These are phyloP conservation scores for Solanum neorickii DNA, from an alignment of 257 asterid species.

Conservation along the genomic window DNA sequence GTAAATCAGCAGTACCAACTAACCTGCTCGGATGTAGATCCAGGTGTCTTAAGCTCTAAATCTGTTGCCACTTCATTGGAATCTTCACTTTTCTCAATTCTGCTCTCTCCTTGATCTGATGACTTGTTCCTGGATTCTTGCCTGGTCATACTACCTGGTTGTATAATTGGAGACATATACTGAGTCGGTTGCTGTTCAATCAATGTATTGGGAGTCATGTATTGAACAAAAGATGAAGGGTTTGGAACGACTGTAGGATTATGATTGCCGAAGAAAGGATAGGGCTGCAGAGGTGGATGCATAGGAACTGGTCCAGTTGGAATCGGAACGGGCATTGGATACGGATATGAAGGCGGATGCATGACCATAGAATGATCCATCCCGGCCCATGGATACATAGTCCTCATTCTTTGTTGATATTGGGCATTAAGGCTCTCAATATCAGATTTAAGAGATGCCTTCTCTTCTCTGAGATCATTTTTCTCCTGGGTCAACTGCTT, in stretches of 20 bases:
- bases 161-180: conserved; percentile 50
- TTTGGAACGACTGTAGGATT: conserved; percentile 57
- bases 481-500: conserved; percentile 56
- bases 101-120: conserved; percentile 47
- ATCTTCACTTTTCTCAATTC: conserved; percentile 50
- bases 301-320: conserved; percentile 81
- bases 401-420: conserved; percentile 64
- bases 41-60: conserved; percentile 95
- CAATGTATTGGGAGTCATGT: conserved; percentile 54
- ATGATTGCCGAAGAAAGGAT: conserved; percentile 68
- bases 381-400: conserved; percentile 91
- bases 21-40: conserved; percentile 81
- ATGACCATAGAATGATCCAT: conserved; percentile 88
- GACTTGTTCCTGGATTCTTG: conserved; percentile 53
- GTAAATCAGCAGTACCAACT: neutral
- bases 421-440: conserved; percentile 76
- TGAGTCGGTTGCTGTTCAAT: conserved; percentile 63
- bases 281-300: conserved; percentile 92
- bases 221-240: conserved; percentile 73
- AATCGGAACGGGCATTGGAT: conserved; percentile 73
- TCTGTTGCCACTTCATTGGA: conserved; percentile 77
- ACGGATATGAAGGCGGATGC: conserved; percentile 91
- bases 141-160: conserved; percentile 44
- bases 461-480: conserved; percentile 74
- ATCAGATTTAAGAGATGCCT: conserved; percentile 37